Evolutionary conservation across 2,329 filamentous ascomycete genomes (phyloP), one percentile per base, ranked within the genome.

Genomic region (Geosmithia flava): DNA sequence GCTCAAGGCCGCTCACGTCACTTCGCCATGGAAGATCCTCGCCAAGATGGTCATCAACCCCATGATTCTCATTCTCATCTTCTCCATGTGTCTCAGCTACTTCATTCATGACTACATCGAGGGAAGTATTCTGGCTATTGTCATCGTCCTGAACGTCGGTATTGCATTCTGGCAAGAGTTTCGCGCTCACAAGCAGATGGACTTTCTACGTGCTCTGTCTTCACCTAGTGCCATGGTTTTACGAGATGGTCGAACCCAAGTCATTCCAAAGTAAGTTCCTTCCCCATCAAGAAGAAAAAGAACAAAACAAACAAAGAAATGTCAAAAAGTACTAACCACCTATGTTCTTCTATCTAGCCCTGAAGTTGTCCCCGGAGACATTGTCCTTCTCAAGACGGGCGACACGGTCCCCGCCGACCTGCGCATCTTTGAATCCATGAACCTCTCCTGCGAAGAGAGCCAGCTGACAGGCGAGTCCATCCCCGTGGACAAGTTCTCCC

Each of bases 371-470:
- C 80, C 80, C n/a, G 86, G 85, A 42, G 85, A 89, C 52, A 71
- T 88, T 49, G 70, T 83, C 51, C 66, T 76, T 39, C 70, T 83
- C 56, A 83, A 78, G 66, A 84, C 79, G 64, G 85, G 85, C 50
- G 84, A 87, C 61, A 85, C 83, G 3, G 76, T 88, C 41, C 84
- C 85, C 10, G 85, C 85, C 39, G 85, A 89, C 58, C 62, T 88
- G 41, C 79, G 83, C 48, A 63, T 83, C 19, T 74, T 85, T 54
- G 81, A 87, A 57, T 77, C 75, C 50, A 85, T 90, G 76, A 91
- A 93, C 61, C 72, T 89, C 44, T 80, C 81, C 52, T 87, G 84
- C 58, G 87, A 95, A 55, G 85, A 89, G 63, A 81, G 83, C 44
- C 79, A 85, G 46, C 74, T 89, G 43, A 89, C 85, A 7, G 85